Percentiles rank a stretch among this genome's conserved stretches.
Conservation (phyloP, 106 monocot species). For the Acorus gramineus region DNA sequence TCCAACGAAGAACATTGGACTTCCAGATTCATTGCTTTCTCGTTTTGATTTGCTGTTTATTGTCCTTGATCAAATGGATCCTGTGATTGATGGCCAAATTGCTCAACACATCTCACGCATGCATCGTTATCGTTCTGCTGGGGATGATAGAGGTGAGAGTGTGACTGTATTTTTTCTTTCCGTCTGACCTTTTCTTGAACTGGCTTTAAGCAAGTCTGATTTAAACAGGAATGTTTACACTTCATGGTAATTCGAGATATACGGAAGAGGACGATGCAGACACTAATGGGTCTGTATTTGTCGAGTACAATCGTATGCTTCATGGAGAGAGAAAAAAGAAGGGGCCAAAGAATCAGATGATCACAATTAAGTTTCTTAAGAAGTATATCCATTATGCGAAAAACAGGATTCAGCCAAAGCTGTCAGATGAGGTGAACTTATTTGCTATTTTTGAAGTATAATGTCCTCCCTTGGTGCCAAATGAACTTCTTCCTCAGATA, state of each 20-base stretch:
- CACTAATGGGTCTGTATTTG: conserved; percentile 63
- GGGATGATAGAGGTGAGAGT: conserved; percentile 48
- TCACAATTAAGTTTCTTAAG: conserved; percentile 91
- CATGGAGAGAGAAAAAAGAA: conserved; percentile 83
- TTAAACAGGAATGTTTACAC: conserved; percentile 28
- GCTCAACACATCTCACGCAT: conserved; percentile 89
- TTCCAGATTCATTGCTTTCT: conserved; percentile 97
- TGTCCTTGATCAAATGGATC: conserved; percentile 99
- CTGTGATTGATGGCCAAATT: conserved; percentile 87
- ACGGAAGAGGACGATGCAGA: conserved; percentile 89
- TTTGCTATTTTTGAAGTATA: not conserved
- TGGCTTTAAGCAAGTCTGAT: conserved; percentile 1
- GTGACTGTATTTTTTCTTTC: not conserved
- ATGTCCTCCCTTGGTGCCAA: not conserved
- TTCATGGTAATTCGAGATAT: conserved; percentile 60
- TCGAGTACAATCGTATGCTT: conserved; percentile 88
- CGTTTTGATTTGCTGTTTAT: conserved; percentile 98
- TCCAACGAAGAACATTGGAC: conserved; percentile 96
- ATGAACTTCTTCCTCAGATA: no score
- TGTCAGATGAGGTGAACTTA: conserved; percentile 74
- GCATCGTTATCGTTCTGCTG: conserved; percentile 76
- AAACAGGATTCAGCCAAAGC: conserved; percentile 79
- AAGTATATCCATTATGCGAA: conserved; percentile 98
- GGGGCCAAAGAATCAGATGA: conserved; percentile 52
- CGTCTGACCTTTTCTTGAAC: not conserved